Percentiles rank a stretch among this genome's conserved stretches.
phyloP scores from a whole-genome alignment of 169 alveolate species.

The Eimeria acervulina region DNA sequence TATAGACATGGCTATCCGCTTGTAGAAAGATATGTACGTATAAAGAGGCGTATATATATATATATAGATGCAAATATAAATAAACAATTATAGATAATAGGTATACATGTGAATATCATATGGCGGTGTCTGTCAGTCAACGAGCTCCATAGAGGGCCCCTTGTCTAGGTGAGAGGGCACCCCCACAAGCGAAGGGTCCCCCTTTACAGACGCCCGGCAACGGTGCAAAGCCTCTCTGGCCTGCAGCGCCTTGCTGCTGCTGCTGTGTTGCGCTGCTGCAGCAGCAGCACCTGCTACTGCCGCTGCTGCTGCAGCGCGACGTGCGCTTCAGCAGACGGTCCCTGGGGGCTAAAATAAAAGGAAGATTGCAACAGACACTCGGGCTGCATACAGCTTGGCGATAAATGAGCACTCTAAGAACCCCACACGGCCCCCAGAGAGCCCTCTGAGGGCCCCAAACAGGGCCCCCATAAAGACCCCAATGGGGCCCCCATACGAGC shows the following conservation, averaged over 20 bases:
- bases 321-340: neutral
- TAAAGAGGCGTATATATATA: too few relatives aligned
- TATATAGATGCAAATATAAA: neutral
- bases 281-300: slow-evolving; percentile 1
- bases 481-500: too few relatives aligned
- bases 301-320: neutral
- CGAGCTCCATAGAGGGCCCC: neutral
- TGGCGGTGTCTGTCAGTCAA: neutral
- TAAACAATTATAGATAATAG: too few relatives aligned
- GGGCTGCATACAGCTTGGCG: neutral
- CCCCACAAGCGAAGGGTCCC: neutral
- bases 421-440: too few relatives aligned
- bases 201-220: neutral
- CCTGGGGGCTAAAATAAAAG: neutral
- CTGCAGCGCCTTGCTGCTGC: neutral
- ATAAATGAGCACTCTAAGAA: too few relatives aligned
- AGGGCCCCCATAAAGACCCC: neutral
- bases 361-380: neutral
- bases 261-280: neutral
- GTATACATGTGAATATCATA: too few relatives aligned
- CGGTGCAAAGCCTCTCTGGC: slow-evolving; percentile 15
- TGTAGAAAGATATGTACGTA: neutral
- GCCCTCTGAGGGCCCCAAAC: slow-evolving; percentile 19
- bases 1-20: neutral
- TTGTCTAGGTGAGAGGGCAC: neutral